Evolutionary conservation across 148 eudicot species (phyloP).

Genomic region (Cornus controversa): DNA sequence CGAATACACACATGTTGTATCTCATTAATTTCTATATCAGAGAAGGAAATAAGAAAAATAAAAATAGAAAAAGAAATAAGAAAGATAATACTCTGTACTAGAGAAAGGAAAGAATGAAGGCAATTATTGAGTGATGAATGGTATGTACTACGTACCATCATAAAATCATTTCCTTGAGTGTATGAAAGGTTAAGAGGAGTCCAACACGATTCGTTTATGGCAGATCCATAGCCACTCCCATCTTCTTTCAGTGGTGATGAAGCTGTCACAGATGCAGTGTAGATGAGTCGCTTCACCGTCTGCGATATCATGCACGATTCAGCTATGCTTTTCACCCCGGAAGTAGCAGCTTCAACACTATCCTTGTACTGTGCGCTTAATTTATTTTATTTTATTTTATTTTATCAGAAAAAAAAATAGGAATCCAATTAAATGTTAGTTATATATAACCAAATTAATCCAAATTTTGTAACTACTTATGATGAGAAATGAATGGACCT

Average conservation of each 20-base stretch:
- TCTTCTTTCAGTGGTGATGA: slow-evolving; percentile 28
- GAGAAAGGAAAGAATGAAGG: no score
- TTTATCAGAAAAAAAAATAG: no score
- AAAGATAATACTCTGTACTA: no score
- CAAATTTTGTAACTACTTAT: no score
- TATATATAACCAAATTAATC: no score
- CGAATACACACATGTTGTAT: no score
- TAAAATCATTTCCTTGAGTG: not conserved
- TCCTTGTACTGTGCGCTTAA: slow-evolving; percentile 34
- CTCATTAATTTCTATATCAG: no score
- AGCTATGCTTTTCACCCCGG: slow-evolving; percentile 29
- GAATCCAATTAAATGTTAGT: not conserved
- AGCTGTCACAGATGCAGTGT: slow-evolving; percentile 26
- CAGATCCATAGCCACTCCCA: not conserved
- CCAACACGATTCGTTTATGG: slow-evolving; percentile 20
- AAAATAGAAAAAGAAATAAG: no score
- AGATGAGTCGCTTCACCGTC: slow-evolving; percentile 36
- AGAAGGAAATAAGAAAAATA: no score
- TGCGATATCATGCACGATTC: slow-evolving; percentile 40
- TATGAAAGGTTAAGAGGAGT: slow-evolving; percentile 26
- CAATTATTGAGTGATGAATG: no score
- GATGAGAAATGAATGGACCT: not conserved
- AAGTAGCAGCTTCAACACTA: slow-evolving; percentile 42
- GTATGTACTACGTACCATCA: not conserved
- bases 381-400: no score